These are phyloP conservation scores for Coprinopsis cinerea DNA, from an alignment of 768 basidiomycete genomes.

Conservation along the genomic window DNA sequence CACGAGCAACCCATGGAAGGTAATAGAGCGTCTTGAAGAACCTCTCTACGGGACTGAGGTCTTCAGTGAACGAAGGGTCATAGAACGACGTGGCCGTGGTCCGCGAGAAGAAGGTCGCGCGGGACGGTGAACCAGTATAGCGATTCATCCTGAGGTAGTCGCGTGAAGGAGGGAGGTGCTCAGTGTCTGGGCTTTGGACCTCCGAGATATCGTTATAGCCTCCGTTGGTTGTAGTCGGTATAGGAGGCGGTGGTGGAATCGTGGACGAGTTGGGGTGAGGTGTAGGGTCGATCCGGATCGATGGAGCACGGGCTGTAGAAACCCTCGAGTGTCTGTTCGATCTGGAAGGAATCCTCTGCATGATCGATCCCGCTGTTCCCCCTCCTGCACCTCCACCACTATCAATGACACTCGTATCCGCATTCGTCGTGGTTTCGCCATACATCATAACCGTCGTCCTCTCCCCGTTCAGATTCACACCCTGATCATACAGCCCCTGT, in stretches of 20 bases:
- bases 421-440: conserved; percentile 15
- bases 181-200: conserved; percentile 26
- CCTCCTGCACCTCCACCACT: not conserved
- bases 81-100: conserved; percentile 20
- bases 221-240: not conserved
- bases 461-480: conserved; percentile 13
- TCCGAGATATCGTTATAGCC: conserved; percentile 9
- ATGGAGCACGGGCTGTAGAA: conserved; percentile 12
- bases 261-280: no score
- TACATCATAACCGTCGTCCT: conserved; percentile 25
- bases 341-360: conserved; percentile 8
- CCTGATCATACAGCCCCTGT: no score
- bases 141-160: conserved; percentile 36
- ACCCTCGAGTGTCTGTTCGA: conserved; percentile 15
- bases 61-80: conserved; percentile 32
- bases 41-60: conserved; percentile 33
- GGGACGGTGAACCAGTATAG: conserved; percentile 19
- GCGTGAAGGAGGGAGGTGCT: conserved; percentile 24
- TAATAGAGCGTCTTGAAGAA: conserved; percentile 36
- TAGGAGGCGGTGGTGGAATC: conserved; percentile 9
- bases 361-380: not conserved
- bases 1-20: conserved; percentile 42
- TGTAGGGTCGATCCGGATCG: no score
- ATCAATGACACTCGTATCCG: not conserved
- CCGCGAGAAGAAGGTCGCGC: conserved; percentile 14